Evolutionary conservation across 2,329 filamentous ascomycete genomes (phyloP).

Genomic region (Monosporascus sp.): DNA sequence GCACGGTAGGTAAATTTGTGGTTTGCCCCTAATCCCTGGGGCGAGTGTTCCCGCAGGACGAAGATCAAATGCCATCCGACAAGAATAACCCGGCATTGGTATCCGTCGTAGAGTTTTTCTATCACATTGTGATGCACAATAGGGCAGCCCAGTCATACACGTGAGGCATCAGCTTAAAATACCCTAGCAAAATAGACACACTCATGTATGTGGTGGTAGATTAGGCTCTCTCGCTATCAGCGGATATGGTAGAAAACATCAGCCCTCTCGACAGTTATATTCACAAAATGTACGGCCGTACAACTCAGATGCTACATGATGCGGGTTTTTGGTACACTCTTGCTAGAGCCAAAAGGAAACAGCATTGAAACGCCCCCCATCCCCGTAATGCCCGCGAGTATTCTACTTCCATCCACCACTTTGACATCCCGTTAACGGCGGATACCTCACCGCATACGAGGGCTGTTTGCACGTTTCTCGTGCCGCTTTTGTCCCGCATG

Average conservation of each 20-base stretch:
- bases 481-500: not conserved
- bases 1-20: no score
- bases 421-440: not conserved
- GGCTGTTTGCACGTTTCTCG: not conserved
- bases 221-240: no score
- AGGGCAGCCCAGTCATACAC: no score
- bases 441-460: not conserved
- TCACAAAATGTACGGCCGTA: constrained; percentile 1
- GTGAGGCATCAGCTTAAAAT: no score
- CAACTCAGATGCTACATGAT: constrained; percentile 4
- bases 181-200: no score
- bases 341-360: not conserved
- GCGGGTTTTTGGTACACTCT: not conserved
- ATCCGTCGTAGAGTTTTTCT: no score
- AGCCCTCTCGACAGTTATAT: not conserved
- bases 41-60: no score
- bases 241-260: not conserved
- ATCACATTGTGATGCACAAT: no score
- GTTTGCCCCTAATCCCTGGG: no score
- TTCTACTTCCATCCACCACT: not conserved
- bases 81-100: no score
- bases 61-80: no score
- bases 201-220: no score
- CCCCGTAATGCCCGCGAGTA: not conserved
- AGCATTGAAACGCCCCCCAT: not conserved